Evolutionary conservation across 352 stramenopile species (phyloP), one percentile per base, ranked within the genome.

Genomic region (Globisporangium megalacanthum): DNA sequence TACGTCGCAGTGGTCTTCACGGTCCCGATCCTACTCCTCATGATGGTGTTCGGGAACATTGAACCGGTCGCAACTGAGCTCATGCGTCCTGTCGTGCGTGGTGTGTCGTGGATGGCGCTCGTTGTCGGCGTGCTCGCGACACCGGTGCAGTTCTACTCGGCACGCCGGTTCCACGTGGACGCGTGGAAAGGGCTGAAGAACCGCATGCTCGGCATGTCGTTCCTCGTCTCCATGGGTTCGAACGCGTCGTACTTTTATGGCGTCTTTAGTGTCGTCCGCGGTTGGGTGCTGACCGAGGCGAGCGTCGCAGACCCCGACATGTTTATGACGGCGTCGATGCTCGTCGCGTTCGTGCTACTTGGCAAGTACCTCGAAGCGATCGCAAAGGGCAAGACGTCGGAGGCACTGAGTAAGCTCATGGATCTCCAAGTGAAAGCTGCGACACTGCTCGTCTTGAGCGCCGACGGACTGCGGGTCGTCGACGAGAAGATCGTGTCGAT

Each of bases 251-350:
- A 99, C 66, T 83, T 97, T 35, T 99, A 99, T 68, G 96, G 88
- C 0, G 54, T 98, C 4, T 91, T 97, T 49, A 93, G 88, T 36
- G 76, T 98, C 31, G 58, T 91, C 61, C 90, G 75, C 35, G 82
- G 75, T 33, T 73, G 76, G 11, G 72, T 83, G 59, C 77, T 83
- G 36, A 69, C 75, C 31, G 77, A 97, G 48, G 71, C 65, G 60
- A 84, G 73, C 58, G 75, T 95, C 25, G 65, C 77, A 19, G 83
- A 75, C 36, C 69, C 75, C 6, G 83, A 96, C 64, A 96, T 98
- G 73, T 99, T 99, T 67, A 98, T 99, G 81, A 99, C 97, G 4
- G 95, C 92, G n/a, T 87, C 96, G 3, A 96, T 99, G 75, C 77
- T 99, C 25, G 90, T 99, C 56, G 89, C 95, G 17, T 99, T 99